These are phyloP conservation scores for Beauveria australis DNA, from an alignment of 2,329 filamentous ascomycete genomes.

Conservation along the genomic window DNA sequence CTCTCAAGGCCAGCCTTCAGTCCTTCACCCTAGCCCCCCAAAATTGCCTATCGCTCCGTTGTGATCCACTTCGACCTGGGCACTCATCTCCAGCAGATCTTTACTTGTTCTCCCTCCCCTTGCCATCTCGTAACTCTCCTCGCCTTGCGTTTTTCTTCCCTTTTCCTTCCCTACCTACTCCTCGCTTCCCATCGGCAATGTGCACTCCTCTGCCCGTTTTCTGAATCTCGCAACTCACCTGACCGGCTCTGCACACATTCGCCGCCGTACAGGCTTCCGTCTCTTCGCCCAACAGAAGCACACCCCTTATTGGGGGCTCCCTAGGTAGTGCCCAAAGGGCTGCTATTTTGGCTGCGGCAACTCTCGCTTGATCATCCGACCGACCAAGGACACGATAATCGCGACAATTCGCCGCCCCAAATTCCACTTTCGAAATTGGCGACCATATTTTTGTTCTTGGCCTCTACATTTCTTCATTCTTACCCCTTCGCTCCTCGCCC, in stretches of 20 bases:
- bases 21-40: not conserved
- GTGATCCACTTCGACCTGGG: conserved; percentile 7
- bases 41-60: conserved; percentile 9
- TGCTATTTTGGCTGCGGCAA: not conserved
- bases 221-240: not conserved
- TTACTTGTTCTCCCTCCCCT: conserved; percentile 10
- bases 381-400: not conserved
- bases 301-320: conserved; percentile 6
- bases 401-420: not conserved
- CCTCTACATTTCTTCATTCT: not conserved
- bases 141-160: not conserved
- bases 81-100: conserved; percentile 14
- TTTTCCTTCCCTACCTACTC: not conserved
- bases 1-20: not conserved
- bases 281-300: not conserved
- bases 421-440: not conserved
- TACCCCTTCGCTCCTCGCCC: conserved; percentile 14
- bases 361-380: conserved; percentile 2
- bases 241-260: not conserved
- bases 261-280: not conserved
- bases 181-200: conserved; percentile 7
- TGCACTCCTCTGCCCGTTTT: not conserved
- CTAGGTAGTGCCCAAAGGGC: not conserved
- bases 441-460: not conserved
- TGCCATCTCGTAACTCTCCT: conserved; percentile 6